Evolutionary conservation across 495 filamentous ascomycete species (phyloP), one percentile per base, ranked within the genome.

Genomic region (Bathelium albidoporum): DNA sequence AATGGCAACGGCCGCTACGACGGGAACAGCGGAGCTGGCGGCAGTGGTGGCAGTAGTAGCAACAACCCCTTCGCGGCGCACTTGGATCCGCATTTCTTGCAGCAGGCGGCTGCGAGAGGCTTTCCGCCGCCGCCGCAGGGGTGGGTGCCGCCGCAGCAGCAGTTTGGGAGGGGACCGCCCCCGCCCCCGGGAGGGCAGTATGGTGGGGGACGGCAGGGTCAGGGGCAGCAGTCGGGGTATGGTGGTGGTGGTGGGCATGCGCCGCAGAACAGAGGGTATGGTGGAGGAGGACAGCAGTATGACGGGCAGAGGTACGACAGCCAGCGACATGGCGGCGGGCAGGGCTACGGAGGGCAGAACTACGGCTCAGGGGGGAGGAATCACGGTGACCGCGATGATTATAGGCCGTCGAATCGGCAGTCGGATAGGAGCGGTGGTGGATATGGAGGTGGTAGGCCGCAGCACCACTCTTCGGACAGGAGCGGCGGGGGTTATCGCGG

Each of bases 71-170:
- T 49, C 39, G 22, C 39, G 14, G 43, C 53, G n/a, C 20, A 63
- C 16, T 24, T 70, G 44, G 62, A 65, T 34, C 68, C 68, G 22
- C 59, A 59, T 62, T 49, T 68, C 32, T 52, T 63, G 3, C 68
- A 69, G 59, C 61, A 64, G 55, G 65, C 65, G 20, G 65, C 65
- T 22, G 63, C 63, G 18, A 59, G 65, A 24, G 66, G 66, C 1
- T 65, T 65, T 31, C 58, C 65, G 28, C 58, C 68, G 34, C 68
- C 65, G 31, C 65, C 66, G 2, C 64, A 44, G 41, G 63, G 63
- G 16, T 61, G 63, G 44, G 32, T 65, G 32, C 62, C 58, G 59
- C 65, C 43, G 52, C 16, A 22, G 52, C 16, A 22, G 29, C 49
- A 55, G 49, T 55, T 55, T 34, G 29, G 52, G 16, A 58, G 61